A percentile compares a stretch with the other conserved stretches of the same genome.
phyloP scores from a whole-genome alignment of 78 protist genomes.

The Dictyostelium discoideum region DNA sequence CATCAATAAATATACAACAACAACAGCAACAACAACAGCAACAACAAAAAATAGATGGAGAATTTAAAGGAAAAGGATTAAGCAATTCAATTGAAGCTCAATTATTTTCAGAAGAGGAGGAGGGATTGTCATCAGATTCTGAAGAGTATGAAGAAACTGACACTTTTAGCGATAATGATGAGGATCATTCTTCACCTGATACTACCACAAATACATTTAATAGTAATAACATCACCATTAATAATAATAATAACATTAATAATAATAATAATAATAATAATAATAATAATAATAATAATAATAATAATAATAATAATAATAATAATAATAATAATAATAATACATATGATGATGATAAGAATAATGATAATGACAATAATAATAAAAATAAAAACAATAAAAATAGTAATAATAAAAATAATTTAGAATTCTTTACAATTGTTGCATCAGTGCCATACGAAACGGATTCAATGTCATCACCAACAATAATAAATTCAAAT shows the following conservation, averaged over 20 bases:
- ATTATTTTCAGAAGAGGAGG: neutral
- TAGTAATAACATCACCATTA: neutral
- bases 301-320: too few relatives aligned
- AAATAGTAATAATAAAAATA: neutral
- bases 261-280: neutral
- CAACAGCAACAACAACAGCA: neutral
- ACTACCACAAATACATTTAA: neutral
- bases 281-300: neutral
- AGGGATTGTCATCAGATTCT: neutral
- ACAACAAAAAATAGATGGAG: neutral
- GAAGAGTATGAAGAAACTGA: neutral
- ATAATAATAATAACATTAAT: too few relatives aligned
- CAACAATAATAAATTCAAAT: neutral
- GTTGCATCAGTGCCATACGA: neutral
- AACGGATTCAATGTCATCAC: neutral
- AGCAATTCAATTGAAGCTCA: neutral
- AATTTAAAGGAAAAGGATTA: neutral
- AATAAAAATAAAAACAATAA: neutral
- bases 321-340: neutral
- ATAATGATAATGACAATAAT: neutral
- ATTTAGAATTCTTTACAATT: neutral
- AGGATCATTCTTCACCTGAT: neutral
- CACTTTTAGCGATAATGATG: neutral
- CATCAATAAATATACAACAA: neutral
- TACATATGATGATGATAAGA: neutral